Base-by-base conservation (phyloP, 805 yeast genomes). In the Spathaspora girioi region DNA sequence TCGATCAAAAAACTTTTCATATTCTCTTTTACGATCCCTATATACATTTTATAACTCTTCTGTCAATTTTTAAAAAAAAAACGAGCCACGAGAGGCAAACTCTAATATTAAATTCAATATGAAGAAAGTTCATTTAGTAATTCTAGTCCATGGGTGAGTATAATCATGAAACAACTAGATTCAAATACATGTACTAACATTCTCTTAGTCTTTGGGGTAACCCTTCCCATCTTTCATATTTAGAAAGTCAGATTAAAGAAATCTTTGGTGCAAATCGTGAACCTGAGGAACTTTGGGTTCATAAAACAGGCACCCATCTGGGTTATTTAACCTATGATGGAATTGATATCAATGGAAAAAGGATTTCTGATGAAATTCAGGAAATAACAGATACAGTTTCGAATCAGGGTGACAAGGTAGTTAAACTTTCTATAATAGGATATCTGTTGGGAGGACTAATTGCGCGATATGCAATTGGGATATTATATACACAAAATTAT, bases 281-380 rank as follows among this genome's bases (percentile, higher is more conserved):
- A 12, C 45, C 54, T 11, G 68, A 64, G 18, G 51, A 58, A n/a
- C 35, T 69, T 1, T 64, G 77, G 2, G 76, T 81, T 19, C 79
- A 82, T 59, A 73, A 78, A 44, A 76, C 89, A 0, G 77, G 76
- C 14, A 74, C 85, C 0, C 89, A 87, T 60, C 78, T 81, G 50
- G 93, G 92, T 6, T 87, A 82, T 62, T 79, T 80, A 60, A 90
- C 96, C 2, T 85, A 89, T 59, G 97, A 90, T 62, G 97, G 97
- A 1, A 82, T 89, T 19, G 96, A 89, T 57, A 82, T 89, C 26
- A 89, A 94, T 61, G 96, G 96, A 1, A 74, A 82, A 47, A 72
- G 96, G 19, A 86, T 88, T 7, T 83, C 87, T 1, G 78, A 78
- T 49, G 96, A 90, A 66, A 83, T 90, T 46, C 40, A 56, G 19